Base-by-base conservation (phyloP, 805 yeast species). In the Tetrapisispora fleetii region DNA sequence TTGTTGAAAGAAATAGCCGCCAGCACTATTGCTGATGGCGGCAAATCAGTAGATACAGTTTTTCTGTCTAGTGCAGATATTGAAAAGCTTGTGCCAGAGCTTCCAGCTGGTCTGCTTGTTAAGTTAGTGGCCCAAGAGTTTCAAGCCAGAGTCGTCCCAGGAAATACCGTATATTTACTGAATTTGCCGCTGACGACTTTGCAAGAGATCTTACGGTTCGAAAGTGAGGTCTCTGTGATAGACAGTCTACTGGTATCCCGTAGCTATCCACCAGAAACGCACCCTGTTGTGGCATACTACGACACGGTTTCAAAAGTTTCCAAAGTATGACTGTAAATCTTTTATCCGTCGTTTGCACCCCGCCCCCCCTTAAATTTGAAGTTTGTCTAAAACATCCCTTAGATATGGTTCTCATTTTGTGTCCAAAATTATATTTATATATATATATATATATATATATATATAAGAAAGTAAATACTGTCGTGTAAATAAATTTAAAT, bases 171-270 rank as follows among this genome's bases (percentile, higher is more conserved):
- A 6, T 24, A 24, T 24, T 8, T 24, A 24, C 28, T 24, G 4
- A 24, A 24, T 8, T 21, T 13, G 13, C 21, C 16, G 17, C 21
- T 40, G 21, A 22, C 16, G 22, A 73, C 19, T 9, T 36, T 85
- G 37, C 76, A 76, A 44, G 90, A 84, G 51, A 83, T 37, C 8
- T 76, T 81, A 47, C 79, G 77, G 56, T 85, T 85, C 53, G 93
- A 85, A 60, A 84, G 80, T 55, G 86, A 83, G 50, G 72, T 84
- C 27, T 74, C 81, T 2, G 73, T 74, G 10, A 64, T 75, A 45
- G 62, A 70, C 49, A 69, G 72, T 45, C 47, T 79, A 38, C 63
- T 50, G 53, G 50, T 24, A 8, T 54, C 24, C 54, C 87, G 3
- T 14, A 36, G 4, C 2, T n/a, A 45, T 5, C 37, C 51, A 3